Conservation (phyloP, 2,329 filamentous ascomycete species). For the Paecilomyces sp. region DNA sequence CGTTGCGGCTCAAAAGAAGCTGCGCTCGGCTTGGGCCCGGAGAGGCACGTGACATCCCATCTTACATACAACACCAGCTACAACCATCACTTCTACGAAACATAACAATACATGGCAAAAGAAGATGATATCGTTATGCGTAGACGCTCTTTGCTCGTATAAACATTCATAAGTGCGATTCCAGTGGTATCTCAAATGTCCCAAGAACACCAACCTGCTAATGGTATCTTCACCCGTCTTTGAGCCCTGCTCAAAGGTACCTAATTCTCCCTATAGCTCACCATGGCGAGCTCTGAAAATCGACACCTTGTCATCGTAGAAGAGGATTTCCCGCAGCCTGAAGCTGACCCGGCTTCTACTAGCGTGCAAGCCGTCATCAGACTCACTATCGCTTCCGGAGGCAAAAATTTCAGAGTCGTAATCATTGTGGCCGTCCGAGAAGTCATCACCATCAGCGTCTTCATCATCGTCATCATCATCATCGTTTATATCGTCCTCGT, state of each 20-base stretch:
- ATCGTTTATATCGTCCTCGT: constrained; percentile 37
- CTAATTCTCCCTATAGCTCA: constrained; percentile 25
- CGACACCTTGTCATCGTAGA: constrained; percentile 76
- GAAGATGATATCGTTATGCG: background rate
- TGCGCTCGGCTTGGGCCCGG: background rate
- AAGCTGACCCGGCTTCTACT: constrained; percentile 40
- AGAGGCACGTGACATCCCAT: background rate
- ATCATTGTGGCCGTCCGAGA: constrained; percentile 36
- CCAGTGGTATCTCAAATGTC: background rate
- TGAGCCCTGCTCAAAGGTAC: background rate
- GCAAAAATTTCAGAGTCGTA: constrained; percentile 29
- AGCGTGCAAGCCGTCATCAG: constrained; percentile 33
- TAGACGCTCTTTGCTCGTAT: background rate
- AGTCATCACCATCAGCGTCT: constrained; percentile 42
- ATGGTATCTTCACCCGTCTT: background rate
- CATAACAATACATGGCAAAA: background rate
- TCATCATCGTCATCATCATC: constrained; percentile 44
- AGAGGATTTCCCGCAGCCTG: constrained; percentile 68
- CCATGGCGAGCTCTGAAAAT: constrained; percentile 72
- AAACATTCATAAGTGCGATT: background rate
- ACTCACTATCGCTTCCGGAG: constrained; percentile 43
- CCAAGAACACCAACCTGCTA: background rate
- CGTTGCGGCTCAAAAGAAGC: constrained; percentile 1
- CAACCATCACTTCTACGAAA: background rate
- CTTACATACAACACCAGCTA: background rate